Evolutionary conservation across 2,329 filamentous ascomycete genomes (phyloP), one percentile per base, ranked within the genome.

Genomic region (Sporothrix sp.): DNA sequence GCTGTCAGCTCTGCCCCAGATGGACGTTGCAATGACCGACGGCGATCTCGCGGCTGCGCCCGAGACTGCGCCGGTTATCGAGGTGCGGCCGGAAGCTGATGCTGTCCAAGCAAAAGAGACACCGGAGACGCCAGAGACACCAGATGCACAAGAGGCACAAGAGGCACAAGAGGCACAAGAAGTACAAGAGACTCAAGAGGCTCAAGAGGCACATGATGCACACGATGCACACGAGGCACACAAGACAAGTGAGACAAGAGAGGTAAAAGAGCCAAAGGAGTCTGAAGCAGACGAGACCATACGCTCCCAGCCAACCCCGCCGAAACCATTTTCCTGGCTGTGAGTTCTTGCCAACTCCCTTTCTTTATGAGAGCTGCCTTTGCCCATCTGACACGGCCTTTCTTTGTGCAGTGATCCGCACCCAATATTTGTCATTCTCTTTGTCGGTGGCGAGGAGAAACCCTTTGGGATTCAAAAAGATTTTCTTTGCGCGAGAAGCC

Each of bases 401-500:
- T 14, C 16, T 5, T 3, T 21, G 2, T 33, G 28, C 53, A 78
- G 76, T 1, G 65, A 78, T 42, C 73, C 76, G 1, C 77, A 81
- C 56, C 70, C 75, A 0, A 68, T 70, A 8, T 79, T 80, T 55
- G 73, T 76, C 38, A 73, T 80, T 16, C 62, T 78, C 40, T 61
- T 79, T 1, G 71, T 79, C 25, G 77, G 78, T 0, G 63, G 68
- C 3, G 68, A 76, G 0, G 71, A 77, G 58, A 62, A 62, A 13
- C 75, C 76, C 0, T 81, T 79, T 57, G 75, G 73, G 10, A 70
- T 81, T 11, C 78, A 80, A 54, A 78, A 76, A 53, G 73, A 81
- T 59, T 78, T 79, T 50, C 65, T 81, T 21, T 76, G 73, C 54
- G 66, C 71, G 27, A 72, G 72, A 55, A 79, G 75, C 8, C 58